These are phyloP conservation scores for Trametes hirsuta DNA, from an alignment of 1,284 basidiomycete species.

Conservation along the genomic window DNA sequence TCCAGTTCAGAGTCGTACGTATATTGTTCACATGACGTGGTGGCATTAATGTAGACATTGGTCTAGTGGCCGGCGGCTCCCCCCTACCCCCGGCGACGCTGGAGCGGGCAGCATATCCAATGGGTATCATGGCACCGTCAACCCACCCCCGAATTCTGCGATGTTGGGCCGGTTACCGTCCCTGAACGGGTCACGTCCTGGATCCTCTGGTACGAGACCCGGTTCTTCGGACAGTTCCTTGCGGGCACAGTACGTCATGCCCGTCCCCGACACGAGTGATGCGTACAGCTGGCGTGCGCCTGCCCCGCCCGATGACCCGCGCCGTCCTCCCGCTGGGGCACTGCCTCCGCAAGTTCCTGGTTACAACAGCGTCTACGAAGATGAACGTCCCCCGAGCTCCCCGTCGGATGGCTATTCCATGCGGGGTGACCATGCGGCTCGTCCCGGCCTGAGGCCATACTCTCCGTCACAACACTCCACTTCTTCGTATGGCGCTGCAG, in stretches of 20 bases:
- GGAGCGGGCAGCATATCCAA: slow-evolving; percentile 12
- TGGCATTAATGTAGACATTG: background rate
- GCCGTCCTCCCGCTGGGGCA: slow-evolving; percentile 26
- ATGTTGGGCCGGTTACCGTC: slow-evolving; percentile 22
- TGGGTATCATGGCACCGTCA: slow-evolving; percentile 12
- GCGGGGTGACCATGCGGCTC: slow-evolving; percentile 21
- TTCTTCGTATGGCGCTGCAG: slow-evolving; percentile 14
- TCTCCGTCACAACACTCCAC: slow-evolving; percentile 20
- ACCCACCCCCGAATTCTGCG: slow-evolving; percentile 20
- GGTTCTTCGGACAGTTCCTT: slow-evolving; percentile 23
- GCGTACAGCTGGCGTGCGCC: slow-evolving; percentile 24
- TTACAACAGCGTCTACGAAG: slow-evolving; percentile 24
- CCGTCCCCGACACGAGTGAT: slow-evolving; percentile 29
- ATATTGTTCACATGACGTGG: background rate
- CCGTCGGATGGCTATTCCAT: slow-evolving; percentile 27
- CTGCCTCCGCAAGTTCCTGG: slow-evolving; percentile 23
- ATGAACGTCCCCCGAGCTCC: slow-evolving; percentile 29
- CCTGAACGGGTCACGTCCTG: slow-evolving; percentile 24
- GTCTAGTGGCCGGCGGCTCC: slow-evolving; percentile 23
- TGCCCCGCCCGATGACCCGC: slow-evolving; percentile 13
- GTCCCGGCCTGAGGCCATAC: slow-evolving; percentile 21
- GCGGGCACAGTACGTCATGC: slow-evolving; percentile 27
- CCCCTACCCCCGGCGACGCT: slow-evolving; percentile 19
- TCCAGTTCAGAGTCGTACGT: slow-evolving; percentile 31
- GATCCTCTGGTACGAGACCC: slow-evolving; percentile 22